Conservation (phyloP, 176 grass and related monocot species). For the Thinopyrum elongatum region DNA sequence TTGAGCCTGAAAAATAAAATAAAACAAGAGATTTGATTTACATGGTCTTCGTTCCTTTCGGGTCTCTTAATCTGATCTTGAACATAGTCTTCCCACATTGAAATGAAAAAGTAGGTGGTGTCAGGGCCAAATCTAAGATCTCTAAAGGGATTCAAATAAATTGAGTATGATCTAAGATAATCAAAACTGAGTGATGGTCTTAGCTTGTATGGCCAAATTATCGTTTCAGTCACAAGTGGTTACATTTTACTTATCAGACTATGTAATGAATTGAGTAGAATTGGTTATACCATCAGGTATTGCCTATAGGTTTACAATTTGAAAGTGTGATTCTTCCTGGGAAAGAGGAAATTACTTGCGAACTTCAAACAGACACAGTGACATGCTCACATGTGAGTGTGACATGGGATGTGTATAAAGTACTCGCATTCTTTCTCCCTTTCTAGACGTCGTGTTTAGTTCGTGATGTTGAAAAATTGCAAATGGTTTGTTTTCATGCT, state of each 20-base stretch:
- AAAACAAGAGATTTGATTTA: constrained; percentile 17
- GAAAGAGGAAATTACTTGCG: background rate
- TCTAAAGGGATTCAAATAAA: background rate
- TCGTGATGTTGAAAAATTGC: background rate
- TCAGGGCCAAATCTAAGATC: background rate
- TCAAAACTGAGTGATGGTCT: background rate
- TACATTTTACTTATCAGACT: background rate
- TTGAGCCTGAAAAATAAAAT: background rate
- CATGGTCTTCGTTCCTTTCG: constrained; percentile 24
- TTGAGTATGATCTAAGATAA: background rate
- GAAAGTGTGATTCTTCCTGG: background rate
- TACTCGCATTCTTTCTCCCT: background rate
- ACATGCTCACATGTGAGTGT: background rate
- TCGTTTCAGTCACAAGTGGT: background rate
- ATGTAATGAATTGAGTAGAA: background rate
- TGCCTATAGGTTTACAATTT: background rate
- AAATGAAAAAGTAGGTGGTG: background rate
- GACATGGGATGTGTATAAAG: background rate
- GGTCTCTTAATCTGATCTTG: background rate
- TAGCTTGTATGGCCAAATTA: background rate
- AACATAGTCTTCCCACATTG: constrained; percentile 1
- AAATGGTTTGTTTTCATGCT: background rate
- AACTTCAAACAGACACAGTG: background rate
- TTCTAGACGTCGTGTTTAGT: background rate
- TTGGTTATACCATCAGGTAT: background rate